Evolutionary conservation across 2,329 filamentous ascomycete species (phyloP).

Genomic region (Ophiostoma piceae): DNA sequence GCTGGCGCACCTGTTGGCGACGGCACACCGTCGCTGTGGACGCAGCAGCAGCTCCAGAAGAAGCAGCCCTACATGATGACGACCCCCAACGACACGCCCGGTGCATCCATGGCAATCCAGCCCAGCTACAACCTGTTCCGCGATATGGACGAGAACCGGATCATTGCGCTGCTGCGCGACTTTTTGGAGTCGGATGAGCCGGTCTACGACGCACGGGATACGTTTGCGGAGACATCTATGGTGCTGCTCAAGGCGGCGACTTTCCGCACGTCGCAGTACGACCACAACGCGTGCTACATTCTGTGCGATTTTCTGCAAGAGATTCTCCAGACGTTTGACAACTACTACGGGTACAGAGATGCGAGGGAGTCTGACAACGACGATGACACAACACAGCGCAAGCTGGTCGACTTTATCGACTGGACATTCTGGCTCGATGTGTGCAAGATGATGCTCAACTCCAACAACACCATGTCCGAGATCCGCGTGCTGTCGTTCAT

Average conservation of each 20-base stretch:
- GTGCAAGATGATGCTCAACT: conserved; percentile 70
- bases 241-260: conserved; percentile 67
- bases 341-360: conserved; percentile 39
- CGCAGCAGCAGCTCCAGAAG: conserved; percentile 17
- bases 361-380: background rate
- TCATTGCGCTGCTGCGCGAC: conserved; percentile 77
- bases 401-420: conserved; percentile 51
- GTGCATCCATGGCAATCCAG: conserved; percentile 46
- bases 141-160: conserved; percentile 81
- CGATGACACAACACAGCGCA: conserved; percentile 16
- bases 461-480: conserved; percentile 85
- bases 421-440: conserved; percentile 85
- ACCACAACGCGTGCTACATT: conserved; percentile 78
- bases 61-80: conserved; percentile 18
- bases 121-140: conserved; percentile 59
- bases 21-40: conserved; percentile 2
- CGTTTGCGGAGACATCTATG: conserved; percentile 73
- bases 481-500: conserved; percentile 78
- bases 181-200: conserved; percentile 56
- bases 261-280: conserved; percentile 70
- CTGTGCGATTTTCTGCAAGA: conserved; percentile 91
- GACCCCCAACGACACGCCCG: conserved; percentile 36
- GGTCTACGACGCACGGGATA: conserved; percentile 48
- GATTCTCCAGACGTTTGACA: conserved; percentile 58
- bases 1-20: conserved; percentile 16